These are phyloP conservation scores for Scheffersomyces parashehatae DNA, from an alignment of 1,139 yeast species.

Conservation along the genomic window DNA sequence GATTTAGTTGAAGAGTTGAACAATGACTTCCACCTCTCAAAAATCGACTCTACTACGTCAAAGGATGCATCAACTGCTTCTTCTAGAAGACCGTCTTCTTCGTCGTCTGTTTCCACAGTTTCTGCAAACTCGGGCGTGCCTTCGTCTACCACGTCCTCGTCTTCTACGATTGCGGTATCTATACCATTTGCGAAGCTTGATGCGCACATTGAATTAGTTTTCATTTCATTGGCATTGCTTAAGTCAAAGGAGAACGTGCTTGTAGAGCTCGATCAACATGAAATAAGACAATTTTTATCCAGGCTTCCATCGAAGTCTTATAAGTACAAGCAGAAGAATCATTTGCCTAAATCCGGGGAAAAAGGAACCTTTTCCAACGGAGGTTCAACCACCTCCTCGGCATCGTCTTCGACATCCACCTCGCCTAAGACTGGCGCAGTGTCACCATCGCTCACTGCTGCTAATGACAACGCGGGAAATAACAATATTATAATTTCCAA, in stretches of 20 bases:
- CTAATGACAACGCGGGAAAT: conserved; percentile 1
- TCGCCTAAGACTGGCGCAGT: conserved; percentile 2
- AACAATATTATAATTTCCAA: conserved; percentile 31
- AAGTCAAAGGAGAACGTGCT: conserved; percentile 78
- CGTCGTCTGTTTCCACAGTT: conserved; percentile 17
- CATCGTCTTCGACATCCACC: conserved; percentile 7
- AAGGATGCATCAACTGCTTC: conserved; percentile 16
- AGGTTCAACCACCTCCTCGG: conserved; percentile 4
- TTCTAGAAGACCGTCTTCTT: conserved; percentile 18
- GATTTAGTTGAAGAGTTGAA: conserved; percentile 34
- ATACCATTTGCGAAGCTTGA: conserved; percentile 70
- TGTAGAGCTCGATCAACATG: conserved; percentile 86
- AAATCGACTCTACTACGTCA: conserved; percentile 7
- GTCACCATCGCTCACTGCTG: conserved; percentile 1
- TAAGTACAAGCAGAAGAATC: conserved; percentile 33
- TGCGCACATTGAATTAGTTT: conserved; percentile 76
- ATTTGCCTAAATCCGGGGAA: conserved; percentile 11
- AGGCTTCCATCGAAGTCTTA: conserved; percentile 50
- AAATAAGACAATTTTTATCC: conserved; percentile 75
- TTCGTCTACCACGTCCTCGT: conserved; percentile 10
- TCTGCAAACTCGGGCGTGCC: conserved; percentile 13
- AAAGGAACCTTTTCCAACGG: conserved; percentile 5
- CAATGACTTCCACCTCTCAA: conserved; percentile 4
- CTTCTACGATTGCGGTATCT: conserved; percentile 6
- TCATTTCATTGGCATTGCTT: conserved; percentile 74